Base-by-base conservation (phyloP, 345 rosid genomes). In the Aethionema arabicum region DNA sequence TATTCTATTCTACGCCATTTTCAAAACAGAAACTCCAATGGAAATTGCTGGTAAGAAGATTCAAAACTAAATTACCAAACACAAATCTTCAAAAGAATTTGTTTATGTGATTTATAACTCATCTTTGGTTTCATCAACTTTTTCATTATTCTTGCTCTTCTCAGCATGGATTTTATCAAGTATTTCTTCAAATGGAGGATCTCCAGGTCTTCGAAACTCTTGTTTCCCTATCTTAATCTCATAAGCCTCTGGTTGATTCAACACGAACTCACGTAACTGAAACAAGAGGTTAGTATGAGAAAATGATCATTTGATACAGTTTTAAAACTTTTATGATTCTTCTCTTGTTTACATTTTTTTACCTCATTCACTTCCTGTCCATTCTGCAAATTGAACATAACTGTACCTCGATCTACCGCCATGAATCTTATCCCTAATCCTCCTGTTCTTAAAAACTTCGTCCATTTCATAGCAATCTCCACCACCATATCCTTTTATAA, bases 201-300 rank as follows among this genome's bases (percentile, higher is more conserved):
- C 96, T 41, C 96, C 99, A 0, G 87, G 73, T 73, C 96, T 79
- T 36, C 96, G 72, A 55, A 77, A 93, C 58, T 63, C 74, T 68
- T 79, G 80, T 35, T 93, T 95, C 36, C 90, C 96, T 4, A 87
- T 79, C 84, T 90, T 90, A 14, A 93, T 63, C 77, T 93, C 96
- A 49, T 90, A 90, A 11, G 91, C 92, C 21, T 93, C 99, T 12
- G 69, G 80, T 45, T 90, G 91, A 11, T 63, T 79, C 76, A 90
- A 56, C 21, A 93, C 58, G 39, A 85, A 93, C 55, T 93, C 97
- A 82, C 78, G 90, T 76, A 92, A 65, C 99, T 92, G 79, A 49
- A 6, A 12, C 10, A 11, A 6, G n/a, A 12, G n/a, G 44, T 40
- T 3, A 8, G 4, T 40, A n/a, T 40, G 44, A 37, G 40, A 37